Percentiles rank a stretch among this genome's conserved stretches.
Evolutionary conservation across 179 eudicot species (phyloP).

Genomic region (Patellifolia procumbens): DNA sequence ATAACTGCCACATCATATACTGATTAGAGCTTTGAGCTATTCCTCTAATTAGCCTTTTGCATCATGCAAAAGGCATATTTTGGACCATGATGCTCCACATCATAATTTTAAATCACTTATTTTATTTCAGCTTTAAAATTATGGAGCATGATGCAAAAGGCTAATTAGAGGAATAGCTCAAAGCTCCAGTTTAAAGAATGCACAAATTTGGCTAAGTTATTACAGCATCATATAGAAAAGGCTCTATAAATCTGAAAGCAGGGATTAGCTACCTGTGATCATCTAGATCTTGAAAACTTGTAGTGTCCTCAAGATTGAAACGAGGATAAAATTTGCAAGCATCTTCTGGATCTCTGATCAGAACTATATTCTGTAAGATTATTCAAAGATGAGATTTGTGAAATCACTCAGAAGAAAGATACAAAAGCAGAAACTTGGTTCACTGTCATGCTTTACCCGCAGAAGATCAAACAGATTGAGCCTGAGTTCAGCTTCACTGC

Average conservation of each 20-base stretch:
- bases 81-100: too few relatives aligned
- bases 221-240: not conserved
- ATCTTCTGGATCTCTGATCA: conserved; percentile 92
- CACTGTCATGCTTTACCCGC: conserved; percentile 44
- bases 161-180: not conserved
- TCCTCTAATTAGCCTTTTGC: not conserved
- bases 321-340: conserved; percentile 83
- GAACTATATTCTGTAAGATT: conserved; percentile 67
- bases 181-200: not conserved
- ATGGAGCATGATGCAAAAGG: not conserved
- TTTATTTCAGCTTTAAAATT: not conserved
- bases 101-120: too few relatives aligned
- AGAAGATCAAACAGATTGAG: conserved; percentile 73
- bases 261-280: conserved; percentile 67
- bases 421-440: not conserved
- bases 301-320: conserved; percentile 92
- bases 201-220: not conserved
- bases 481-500: conserved; percentile 64
- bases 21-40: too few relatives aligned
- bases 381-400: not conserved
- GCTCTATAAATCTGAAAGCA: not conserved
- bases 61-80: not conserved
- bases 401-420: conserved; percentile 6
- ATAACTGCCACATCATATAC: too few relatives aligned
- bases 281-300: conserved; percentile 81